Evolutionary conservation across 176 grass and related monocot species (phyloP).

Genomic region (Alopecurus myosuroides): DNA sequence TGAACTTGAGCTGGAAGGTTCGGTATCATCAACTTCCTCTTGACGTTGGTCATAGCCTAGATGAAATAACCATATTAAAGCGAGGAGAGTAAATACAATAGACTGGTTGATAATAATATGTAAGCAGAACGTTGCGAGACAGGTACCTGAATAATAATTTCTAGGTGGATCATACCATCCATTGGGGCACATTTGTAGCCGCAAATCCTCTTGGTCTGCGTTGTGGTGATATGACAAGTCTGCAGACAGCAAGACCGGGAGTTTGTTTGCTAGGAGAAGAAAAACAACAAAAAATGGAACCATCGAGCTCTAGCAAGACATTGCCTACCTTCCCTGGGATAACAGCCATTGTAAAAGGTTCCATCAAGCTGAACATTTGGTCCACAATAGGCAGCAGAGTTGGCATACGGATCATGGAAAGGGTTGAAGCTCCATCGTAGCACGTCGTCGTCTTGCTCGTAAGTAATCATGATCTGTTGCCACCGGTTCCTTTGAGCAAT

Average conservation of each 20-base stretch:
- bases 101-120: neutral
- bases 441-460: conserved; percentile 53
- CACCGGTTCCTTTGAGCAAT: neutral
- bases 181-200: conserved; percentile 32
- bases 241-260: conserved; percentile 25
- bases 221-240: conserved; percentile 25
- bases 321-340: conserved; percentile 37
- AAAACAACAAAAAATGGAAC: neutral
- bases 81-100: neutral
- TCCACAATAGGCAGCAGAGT: conserved; percentile 36
- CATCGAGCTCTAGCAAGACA: neutral
- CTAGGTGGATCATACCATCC: conserved; percentile 42
- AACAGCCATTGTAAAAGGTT: conserved; percentile 23
- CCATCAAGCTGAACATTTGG: conserved; percentile 30
- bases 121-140: neutral
- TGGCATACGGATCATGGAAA: conserved; percentile 42
- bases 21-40: conserved; percentile 31
- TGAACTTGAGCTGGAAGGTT: conserved; percentile 58
- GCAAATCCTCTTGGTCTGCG: conserved; percentile 31
- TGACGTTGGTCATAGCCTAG: conserved; percentile 28
- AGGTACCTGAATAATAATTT: conserved; percentile 40
- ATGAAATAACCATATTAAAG: conserved; percentile 9
- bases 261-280: neutral
- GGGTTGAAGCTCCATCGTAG: conserved; percentile 38
- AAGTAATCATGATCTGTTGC: conserved; percentile 36